A percentile compares a stretch with the other conserved stretches of the same genome.
Evolutionary conservation across 2,329 filamentous ascomycete genomes (phyloP).

Genomic region (Decorospora gaudefroyi): DNA sequence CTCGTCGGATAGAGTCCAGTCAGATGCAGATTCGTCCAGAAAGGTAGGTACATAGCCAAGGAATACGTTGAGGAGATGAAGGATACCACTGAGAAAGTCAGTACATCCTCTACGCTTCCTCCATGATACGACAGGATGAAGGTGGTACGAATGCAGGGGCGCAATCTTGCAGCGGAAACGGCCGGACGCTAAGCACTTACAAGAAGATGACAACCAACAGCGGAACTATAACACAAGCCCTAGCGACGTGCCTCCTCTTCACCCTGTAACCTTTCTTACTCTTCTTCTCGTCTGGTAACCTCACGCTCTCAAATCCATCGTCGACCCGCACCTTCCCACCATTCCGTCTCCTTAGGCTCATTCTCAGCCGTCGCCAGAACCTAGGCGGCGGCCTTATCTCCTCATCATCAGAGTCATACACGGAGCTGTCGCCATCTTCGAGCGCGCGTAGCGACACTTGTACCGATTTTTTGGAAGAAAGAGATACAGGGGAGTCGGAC

Average conservation of each 20-base stretch:
- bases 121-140: slow-evolving; percentile 4
- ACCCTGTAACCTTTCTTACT: slow-evolving; percentile 19
- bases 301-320: slow-evolving; percentile 18
- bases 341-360: slow-evolving; percentile 35
- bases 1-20: slow-evolving; percentile 51
- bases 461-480: slow-evolving; percentile 14
- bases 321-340: slow-evolving; percentile 15
- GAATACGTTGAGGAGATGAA: slow-evolving; percentile 50
- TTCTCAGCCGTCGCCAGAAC: slow-evolving; percentile 38
- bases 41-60: slow-evolving; percentile 45
- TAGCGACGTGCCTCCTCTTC: slow-evolving; percentile 27
- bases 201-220: slow-evolving; percentile 38
- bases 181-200: slow-evolving; percentile 35
- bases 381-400: slow-evolving; percentile 15
- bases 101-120: slow-evolving; percentile 5
- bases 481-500: slow-evolving; percentile 22
- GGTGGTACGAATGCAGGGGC: slow-evolving; percentile 3
- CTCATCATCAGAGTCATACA: slow-evolving; percentile 23
- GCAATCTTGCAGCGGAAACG: slow-evolving; percentile 11
- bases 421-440: slow-evolving; percentile 34
- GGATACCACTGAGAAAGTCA: slow-evolving; percentile 46
- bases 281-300: slow-evolving; percentile 29
- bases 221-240: slow-evolving; percentile 24
- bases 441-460: slow-evolving; percentile 26
- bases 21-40: slow-evolving; percentile 45